A percentile compares a stretch with the other conserved stretches of the same genome.
Evolutionary conservation across 2,329 filamentous ascomycete genomes (phyloP).

Genomic region (Nemania serpens): DNA sequence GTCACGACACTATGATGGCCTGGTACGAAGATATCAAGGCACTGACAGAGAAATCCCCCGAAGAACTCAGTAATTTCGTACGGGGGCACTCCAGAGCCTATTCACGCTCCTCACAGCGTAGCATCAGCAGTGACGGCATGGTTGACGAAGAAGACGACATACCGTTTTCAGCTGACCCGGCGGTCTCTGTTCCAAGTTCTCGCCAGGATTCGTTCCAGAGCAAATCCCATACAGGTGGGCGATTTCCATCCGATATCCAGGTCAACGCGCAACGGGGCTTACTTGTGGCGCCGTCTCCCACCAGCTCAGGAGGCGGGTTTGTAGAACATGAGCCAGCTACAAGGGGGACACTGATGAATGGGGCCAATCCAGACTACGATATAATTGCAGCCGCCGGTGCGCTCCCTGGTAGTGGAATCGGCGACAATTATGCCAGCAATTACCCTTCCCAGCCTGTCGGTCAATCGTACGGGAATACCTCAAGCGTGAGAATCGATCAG

Average conservation of each 20-base stretch:
- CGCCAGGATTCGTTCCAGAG: conserved; percentile 58
- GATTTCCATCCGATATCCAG: conserved; percentile 93
- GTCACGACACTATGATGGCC: conserved; percentile 92
- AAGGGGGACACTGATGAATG: conserved; percentile 29
- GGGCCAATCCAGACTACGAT: conserved; percentile 54
- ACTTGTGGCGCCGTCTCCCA: conserved; percentile 77
- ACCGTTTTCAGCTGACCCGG: conserved; percentile 60
- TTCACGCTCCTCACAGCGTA: conserved; percentile 67
- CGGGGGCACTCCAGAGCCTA: conserved; percentile 78
- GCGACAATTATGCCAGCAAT: conserved; percentile 40
- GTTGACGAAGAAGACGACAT: conserved; percentile 76
- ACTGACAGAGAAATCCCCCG: conserved; percentile 84
- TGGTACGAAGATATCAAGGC: conserved; percentile 94
- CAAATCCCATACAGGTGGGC: conserved; percentile 88
- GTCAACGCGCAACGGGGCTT: conserved; percentile 78
- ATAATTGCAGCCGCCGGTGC: conserved; percentile 63
- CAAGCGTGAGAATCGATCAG: conserved; percentile 52
- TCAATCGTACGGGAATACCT: conserved; percentile 52
- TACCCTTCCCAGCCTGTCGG: conserved; percentile 35
- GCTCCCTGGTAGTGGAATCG: conserved; percentile 53
- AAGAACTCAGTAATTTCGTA: conserved; percentile 87
- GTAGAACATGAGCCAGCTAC: conserved; percentile 37
- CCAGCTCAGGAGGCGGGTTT: conserved; percentile 76
- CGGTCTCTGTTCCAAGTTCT: conserved; percentile 53
- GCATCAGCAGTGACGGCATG: conserved; percentile 74